A percentile compares a stretch with the other conserved stretches of the same genome.
These are phyloP conservation scores for Xylaria hypoxylon DNA, from an alignment of 2,329 filamentous ascomycete species.

Conservation along the genomic window DNA sequence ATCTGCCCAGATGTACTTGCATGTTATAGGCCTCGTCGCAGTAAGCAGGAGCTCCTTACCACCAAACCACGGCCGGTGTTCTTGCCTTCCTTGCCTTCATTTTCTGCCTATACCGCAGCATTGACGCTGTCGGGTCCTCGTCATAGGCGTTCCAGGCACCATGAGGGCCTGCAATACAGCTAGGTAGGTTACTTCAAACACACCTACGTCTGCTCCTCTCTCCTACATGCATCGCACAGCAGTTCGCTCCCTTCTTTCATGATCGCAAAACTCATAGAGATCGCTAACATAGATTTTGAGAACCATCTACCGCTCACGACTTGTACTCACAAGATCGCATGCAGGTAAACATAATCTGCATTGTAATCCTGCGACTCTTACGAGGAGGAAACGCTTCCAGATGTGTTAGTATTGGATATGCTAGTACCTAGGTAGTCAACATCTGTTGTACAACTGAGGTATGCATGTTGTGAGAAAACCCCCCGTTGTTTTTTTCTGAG, in stretches of 20 bases:
- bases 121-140: not conserved
- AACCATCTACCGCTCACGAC: not conserved
- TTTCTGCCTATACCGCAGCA: not conserved
- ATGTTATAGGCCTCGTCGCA: not conserved
- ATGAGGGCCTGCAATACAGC: not conserved
- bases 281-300: not conserved
- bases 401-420: slow-evolving; percentile 5
- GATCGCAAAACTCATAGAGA: not conserved
- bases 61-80: not conserved
- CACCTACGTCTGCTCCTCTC: not conserved
- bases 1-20: not conserved
- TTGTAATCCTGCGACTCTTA: not conserved
- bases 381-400: not conserved
- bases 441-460: not conserved
- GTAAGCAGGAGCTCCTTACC: slow-evolving; percentile 12
- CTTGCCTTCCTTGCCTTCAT: slow-evolving; percentile 17
- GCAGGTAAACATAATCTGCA: not conserved
- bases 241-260: not conserved
- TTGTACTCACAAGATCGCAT: slow-evolving; percentile 1
- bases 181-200: not conserved
- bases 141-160: not conserved
- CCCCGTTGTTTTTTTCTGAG: not conserved
- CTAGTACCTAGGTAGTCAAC: not conserved
- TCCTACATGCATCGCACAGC: not conserved
- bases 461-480: not conserved